Base-by-base conservation (phyloP, 176 grass and related monocot species). In the Triticum turgidum region DNA sequence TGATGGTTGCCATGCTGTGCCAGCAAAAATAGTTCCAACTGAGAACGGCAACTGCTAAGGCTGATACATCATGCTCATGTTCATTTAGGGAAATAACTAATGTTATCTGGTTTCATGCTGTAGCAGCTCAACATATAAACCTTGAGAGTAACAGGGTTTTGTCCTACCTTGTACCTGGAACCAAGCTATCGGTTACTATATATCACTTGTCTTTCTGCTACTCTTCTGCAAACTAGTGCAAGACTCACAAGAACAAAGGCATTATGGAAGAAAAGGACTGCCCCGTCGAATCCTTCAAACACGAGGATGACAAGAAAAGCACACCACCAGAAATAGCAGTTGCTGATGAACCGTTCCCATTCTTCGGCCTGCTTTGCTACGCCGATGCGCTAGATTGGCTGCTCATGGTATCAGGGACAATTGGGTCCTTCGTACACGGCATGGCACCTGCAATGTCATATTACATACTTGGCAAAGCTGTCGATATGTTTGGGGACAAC, bases 361-460 rank as follows among this genome's bases (percentile, higher is more conserved):
- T 89, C 61, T 80, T 81, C 25, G 34, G 78, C 33, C 85, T 93
- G 59, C 91, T 93, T n/a, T 63, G 63, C 64, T 93, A 93, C 0
- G 92, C 88, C 0, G 83, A 88, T 45, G 74, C 68, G 4, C 59
- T 88, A n/a, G 92, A 90, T 71, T 93, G 92, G 92, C 44, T 90
- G n/a, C 75, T 90, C 58, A 88, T 93, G 88, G 79, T 37, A 27
- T 29, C 73, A 30, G 92, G 88, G 33, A 83, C 88, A 47, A 42
- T 83, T 49, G 91, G 91, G 10, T 90, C 91, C 10, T 84, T 88
- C 11, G 17, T 93, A 22, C 91, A 93, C 7, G 91, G 86, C 74
- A 88, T 90, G 86, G 88, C 74, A 30, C 78, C 83, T 82, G 76
- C 92, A 4, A 73, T 88, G 38, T 87, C 85, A 0, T 93, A 86